Base-by-base conservation (phyloP, 2,329 filamentous ascomycete species). In the Fusarium coffeatum region DNA sequence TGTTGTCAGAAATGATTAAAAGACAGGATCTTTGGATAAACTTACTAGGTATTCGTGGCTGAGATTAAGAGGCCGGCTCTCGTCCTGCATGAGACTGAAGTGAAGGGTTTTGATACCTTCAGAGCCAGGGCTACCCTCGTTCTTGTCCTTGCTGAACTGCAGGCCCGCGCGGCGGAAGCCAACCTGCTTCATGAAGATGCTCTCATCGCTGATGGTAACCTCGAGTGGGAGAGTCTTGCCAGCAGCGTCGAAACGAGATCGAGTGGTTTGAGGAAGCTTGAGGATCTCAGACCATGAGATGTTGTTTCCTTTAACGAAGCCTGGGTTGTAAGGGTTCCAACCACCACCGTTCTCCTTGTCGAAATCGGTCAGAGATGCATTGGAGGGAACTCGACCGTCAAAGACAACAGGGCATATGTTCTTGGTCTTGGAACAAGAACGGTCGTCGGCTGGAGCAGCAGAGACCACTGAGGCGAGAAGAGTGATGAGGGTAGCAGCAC, bases 91-190 rank as follows among this genome's bases (percentile, higher is more conserved):
- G 32, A 90, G 74, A 70, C 84, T 87, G 77, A 87, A 90, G 78
- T 90, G 88, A 53, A 90, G 82, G 3, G 87, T 89, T 79, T 89
- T 89, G 61, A 89, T 78, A 20, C 77, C 80, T 80, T 86, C 84
- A 80, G 83, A 79, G 69, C 81, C 77, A 13, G 84, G 81, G 57
- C 88, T 82, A 55, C 89, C 81, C 64, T 89, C 88, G 16, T 74
- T 74, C 55, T 47, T 59, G 25, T 74, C 72, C 30, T 64, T 58
- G 42, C 22, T 40, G 47, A 74, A 73, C 59, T 74, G 72, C 6
- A 74, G 62, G 3, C 72, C 72, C 2, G 86, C 86, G 66, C 88
- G 86, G 42, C 88, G 84, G 80, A 90, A 90, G 22, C 88, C 88
- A 4, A 78, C 78, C 77, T 90, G 88, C 50, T 83, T 76, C n/a